Evolutionary conservation across 352 stramenopile genomes (phyloP).

Genomic region (Globisporangium takayamanum): DNA sequence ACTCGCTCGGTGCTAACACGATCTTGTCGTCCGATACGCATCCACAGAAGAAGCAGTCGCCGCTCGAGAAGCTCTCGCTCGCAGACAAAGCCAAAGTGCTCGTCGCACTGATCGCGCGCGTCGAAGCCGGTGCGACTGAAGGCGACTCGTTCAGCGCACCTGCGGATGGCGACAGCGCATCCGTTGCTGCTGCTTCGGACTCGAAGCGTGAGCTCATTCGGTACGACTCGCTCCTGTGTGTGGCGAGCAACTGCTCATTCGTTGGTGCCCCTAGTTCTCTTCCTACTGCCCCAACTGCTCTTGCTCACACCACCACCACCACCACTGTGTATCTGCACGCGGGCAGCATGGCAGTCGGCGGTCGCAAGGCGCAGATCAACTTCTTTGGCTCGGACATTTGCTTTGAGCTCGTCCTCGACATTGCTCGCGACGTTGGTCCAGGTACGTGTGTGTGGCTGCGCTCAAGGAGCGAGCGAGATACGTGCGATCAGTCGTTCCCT

Average conservation of each 20-base stretch:
- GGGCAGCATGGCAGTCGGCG: conserved; percentile 53
- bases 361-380: conserved; percentile 65
- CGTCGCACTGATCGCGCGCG: conserved; percentile 38
- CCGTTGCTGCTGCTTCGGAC: conserved; percentile 31
- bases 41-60: conserved; percentile 5
- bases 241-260: neutral
- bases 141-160: conserved; percentile 36
- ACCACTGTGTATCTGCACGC: neutral
- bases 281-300: neutral
- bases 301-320: neutral
- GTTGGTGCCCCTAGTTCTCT: neutral
- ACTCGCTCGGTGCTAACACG: neutral
- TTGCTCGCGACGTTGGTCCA: conserved; percentile 49
- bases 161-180: conserved; percentile 14
- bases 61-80: conserved; percentile 38
- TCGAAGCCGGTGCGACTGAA: conserved; percentile 55
- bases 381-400: conserved; percentile 74
- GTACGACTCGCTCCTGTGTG: conserved; percentile 16
- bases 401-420: conserved; percentile 66
- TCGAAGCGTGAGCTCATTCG: conserved; percentile 59
- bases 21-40: neutral
- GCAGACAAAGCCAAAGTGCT: conserved; percentile 53
- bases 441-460: conserved; percentile 17
- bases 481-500: neutral
- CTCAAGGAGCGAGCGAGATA: neutral